Base-by-base conservation (phyloP, 1,139 yeast genomes). In the Yamadazyma songkhlaensis region DNA sequence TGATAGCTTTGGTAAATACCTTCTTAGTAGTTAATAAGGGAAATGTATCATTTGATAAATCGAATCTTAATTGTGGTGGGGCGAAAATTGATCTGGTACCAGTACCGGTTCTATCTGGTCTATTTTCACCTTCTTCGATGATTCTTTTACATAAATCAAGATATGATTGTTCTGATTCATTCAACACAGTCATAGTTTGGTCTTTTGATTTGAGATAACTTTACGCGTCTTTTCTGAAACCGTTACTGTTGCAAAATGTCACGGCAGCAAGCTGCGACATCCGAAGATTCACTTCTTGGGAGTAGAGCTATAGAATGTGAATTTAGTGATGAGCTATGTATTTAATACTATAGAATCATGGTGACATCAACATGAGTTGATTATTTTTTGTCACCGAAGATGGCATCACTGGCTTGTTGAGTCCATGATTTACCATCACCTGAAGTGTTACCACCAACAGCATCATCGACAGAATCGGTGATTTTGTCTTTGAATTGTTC, bases 81-180 rank as follows among this genome's bases (percentile, higher is more conserved):
- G 95, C 98, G 61, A 92, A 92, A 11, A 92, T 50, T 26, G 96
- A 82, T 46, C 67, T 71, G 1, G 98, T 94, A 9, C 99, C 99
- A 0, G 98, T 92, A 1, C 98, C 99, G 1, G 99, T 92, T 56
- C 99, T 74, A 57, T 92, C 99, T 5, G 94, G 89, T 44, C 99
- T 81, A 50, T 75, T 75, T 57, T 92, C 97, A 27, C 98, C 98
- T 47, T 84, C 79, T 3, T 74, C 70, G 24, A 92, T 81, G 57
- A 94, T 92, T 9, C 77, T 67, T 41, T 70, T 64, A 58, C 97
- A 88, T 35, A 92, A 75, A 48, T 87, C 90, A 27, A 92, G 76
- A 57, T 92, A 92, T 10, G 89, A 90, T 51, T 80, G 84, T 60
- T 92, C 99, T 46, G 86, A 90, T 9, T 50, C 20, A 43, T 65